Evolutionary conservation across 2,329 filamentous ascomycete species (phyloP), one percentile per base, ranked within the genome.

Genomic region (Macrophomina pseudophaseolina): DNA sequence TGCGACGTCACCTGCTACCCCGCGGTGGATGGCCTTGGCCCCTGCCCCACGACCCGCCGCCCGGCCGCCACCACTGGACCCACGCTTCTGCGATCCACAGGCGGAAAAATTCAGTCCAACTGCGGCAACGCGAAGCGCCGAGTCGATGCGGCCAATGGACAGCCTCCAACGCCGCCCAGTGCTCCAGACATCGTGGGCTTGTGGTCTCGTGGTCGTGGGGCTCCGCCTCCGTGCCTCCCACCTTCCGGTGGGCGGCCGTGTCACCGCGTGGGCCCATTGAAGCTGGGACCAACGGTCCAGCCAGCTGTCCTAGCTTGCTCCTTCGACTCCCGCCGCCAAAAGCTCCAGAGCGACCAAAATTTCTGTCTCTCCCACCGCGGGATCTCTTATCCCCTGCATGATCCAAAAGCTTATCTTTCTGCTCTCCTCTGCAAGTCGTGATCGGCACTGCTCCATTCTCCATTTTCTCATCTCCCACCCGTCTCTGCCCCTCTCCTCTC

Each of bases 1-100:
- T 64, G 48, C 48, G 49, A 64, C 60, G 60, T 64, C 60, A 64
- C 48, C 60, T 62, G 58, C 42, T 62, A 62, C 58, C 60, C 60
- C 60, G 60, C 60, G 35, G 33, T 64, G 33, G 33, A 5, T 14
- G 44, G 14, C n/a, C 14, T 8, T 40, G 38, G 14, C 38, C 8
- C 8, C 38, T 40, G 38, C 38, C 23, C 23, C 23, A 23, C 23
- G 23, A 23, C 23, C 23, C 1, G 23, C 23, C 42, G 9, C 42
- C 11, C 42, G 42, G 12, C 42, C 16, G 18, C 52, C 5, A 18
- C 18, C 14, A 63, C 59, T 46, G 56, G 58, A 62, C 56, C 56
- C 56, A 62, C 58, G 58, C 58, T 49, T 35, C 30, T 4, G n/a
- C 48, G 48, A n/a, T 64, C 48, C 48, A 64, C 48, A 64, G 60